A percentile compares a stretch with the other conserved stretches of the same genome.
Evolutionary conservation across 1,139 yeast species (phyloP).

Genomic region (Saccharomyces hybrid): DNA sequence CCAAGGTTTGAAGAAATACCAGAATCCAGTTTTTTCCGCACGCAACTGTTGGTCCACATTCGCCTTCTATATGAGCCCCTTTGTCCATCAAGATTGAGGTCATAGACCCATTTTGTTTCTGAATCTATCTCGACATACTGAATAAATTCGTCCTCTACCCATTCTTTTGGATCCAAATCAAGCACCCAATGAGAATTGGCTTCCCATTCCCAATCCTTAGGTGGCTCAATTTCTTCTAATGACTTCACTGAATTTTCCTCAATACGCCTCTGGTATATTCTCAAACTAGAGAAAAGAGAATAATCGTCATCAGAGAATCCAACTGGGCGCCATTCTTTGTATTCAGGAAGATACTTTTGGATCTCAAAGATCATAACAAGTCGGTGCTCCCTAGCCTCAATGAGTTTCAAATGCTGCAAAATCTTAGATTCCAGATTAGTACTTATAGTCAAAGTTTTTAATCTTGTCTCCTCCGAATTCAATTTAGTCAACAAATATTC

Average conservation of each 20-base stretch:
- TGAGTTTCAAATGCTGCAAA: slow-evolving; percentile 32
- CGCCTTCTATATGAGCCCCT: slow-evolving; percentile 40
- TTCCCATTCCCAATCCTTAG: slow-evolving; percentile 49
- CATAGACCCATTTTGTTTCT: slow-evolving; percentile 77
- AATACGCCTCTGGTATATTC: slow-evolving; percentile 27
- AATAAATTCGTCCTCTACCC: slow-evolving; percentile 50
- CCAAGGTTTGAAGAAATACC: slow-evolving; percentile 4
- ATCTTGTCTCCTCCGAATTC: slow-evolving; percentile 55
- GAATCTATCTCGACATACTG: slow-evolving; percentile 54
- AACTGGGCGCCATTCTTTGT: slow-evolving; percentile 51
- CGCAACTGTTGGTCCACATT: slow-evolving; percentile 44
- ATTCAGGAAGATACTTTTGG: slow-evolving; percentile 44
- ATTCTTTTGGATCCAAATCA: slow-evolving; percentile 49
- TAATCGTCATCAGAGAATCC: slow-evolving; percentile 53
- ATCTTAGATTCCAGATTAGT: slow-evolving; percentile 39
- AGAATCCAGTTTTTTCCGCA: slow-evolving; percentile 17
- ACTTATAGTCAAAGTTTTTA: slow-evolving; percentile 40
- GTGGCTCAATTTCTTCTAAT: slow-evolving; percentile 43
- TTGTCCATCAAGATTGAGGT: slow-evolving; percentile 31
- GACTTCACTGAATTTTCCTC: slow-evolving; percentile 24
- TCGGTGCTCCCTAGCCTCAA: slow-evolving; percentile 31
- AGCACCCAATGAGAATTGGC: slow-evolving; percentile 44
- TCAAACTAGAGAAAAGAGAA: slow-evolving; percentile 36
- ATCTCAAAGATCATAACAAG: slow-evolving; percentile 65
- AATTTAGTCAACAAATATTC: slow-evolving; percentile 39